Percentiles rank a stretch among this genome's conserved stretches.
These are phyloP conservation scores for Lanzia echinophila DNA, from an alignment of 2,329 filamentous ascomycete genomes.

Conservation along the genomic window DNA sequence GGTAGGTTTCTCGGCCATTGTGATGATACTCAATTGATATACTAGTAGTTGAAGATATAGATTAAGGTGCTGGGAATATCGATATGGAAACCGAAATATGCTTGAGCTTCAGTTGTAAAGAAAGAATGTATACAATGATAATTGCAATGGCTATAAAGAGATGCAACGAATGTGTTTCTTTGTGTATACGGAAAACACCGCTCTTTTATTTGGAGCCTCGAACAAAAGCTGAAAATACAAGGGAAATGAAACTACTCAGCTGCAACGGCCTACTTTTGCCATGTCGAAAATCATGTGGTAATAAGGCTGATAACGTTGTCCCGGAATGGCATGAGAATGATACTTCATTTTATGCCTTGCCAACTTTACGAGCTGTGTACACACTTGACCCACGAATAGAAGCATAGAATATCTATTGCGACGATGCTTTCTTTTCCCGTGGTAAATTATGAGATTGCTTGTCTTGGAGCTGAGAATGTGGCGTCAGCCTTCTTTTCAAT, in stretches of 20 bases:
- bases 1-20: background rate
- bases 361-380: too few species aligned
- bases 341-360: too few species aligned
- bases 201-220: background rate
- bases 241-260: background rate
- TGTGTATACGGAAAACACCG: background rate
- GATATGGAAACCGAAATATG: too few species aligned
- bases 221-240: background rate
- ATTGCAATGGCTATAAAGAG: background rate
- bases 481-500: background rate
- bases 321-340: background rate
- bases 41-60: too few species aligned
- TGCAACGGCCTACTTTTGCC: background rate
- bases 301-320: background rate
- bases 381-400: too few species aligned
- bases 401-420: too few species aligned
- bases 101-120: too few species aligned
- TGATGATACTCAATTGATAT: background rate
- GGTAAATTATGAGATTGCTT: background rate
- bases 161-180: background rate
- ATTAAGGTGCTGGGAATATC: too few species aligned
- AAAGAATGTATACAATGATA: too few species aligned
- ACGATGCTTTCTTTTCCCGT: background rate
- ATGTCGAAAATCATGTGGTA: background rate
- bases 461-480: conserved; percentile 6